Conservation (phyloP, 805 yeast genomes). For the Ascoidea rubescens region DNA sequence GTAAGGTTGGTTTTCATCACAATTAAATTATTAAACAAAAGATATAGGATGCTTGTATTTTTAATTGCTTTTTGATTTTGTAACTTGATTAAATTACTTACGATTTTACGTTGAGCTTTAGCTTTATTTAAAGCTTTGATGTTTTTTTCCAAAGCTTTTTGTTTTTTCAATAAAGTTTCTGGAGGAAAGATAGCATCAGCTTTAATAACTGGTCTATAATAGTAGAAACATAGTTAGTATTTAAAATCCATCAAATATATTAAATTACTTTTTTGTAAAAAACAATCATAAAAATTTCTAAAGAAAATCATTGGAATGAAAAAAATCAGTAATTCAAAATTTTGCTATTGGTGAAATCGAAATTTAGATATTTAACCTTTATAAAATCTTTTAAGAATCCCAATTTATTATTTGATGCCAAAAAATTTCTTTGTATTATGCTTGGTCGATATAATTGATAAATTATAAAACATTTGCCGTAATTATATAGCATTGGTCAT, state of each 20-base stretch:
- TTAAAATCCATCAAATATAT: background rate
- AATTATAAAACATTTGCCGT: too few relatives aligned
- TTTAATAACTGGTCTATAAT: conserved; percentile 20
- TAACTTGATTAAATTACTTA: conserved; percentile 31
- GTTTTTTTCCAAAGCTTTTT: conserved; percentile 65
- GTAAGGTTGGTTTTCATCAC: conserved; percentile 8
- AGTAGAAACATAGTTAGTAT: conserved; percentile 5
- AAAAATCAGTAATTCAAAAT: background rate
- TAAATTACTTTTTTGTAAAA: background rate
- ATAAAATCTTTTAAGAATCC: too few relatives aligned
- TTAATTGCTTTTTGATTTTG: too few relatives aligned
- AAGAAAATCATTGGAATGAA: background rate
- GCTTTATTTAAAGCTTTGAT: conserved; percentile 71
- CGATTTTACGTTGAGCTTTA: conserved; percentile 65
- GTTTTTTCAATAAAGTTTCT: conserved; percentile 77
- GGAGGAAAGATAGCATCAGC: conserved; percentile 30
- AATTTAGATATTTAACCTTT: background rate
- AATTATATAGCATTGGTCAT: background rate
- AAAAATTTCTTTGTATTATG: too few relatives aligned
- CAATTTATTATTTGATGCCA: too few relatives aligned
- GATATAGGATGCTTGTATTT: too few relatives aligned
- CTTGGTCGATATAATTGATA: background rate
- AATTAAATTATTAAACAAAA: too few relatives aligned
- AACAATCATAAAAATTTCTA: too few relatives aligned
- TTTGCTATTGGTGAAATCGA: background rate